phyloP scores from a whole-genome alignment of 345 rosid species.

The Hibiscus syriacus region DNA sequence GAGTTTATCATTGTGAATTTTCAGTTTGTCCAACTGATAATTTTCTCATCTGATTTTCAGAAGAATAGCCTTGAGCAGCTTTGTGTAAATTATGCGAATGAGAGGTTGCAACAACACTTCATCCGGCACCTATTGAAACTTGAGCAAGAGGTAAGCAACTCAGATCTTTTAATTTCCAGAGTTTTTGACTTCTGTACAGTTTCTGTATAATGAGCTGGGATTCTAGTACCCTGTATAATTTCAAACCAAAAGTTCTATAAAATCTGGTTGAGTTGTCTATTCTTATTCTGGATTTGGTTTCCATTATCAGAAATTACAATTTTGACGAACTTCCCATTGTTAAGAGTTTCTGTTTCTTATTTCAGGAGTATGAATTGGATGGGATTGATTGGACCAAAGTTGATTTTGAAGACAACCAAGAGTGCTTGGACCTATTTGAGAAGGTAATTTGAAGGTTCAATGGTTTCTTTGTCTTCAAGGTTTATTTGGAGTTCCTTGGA shows the following conservation, averaged over 20 bases:
- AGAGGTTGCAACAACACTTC: too few relatives aligned
- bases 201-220: not conserved
- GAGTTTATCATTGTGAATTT: constrained; percentile 2
- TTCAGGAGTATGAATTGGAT: too few relatives aligned
- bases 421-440: constrained; percentile 81
- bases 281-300: constrained; percentile 2
- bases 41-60: constrained; percentile 39
- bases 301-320: not conserved
- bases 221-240: not conserved
- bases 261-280: not conserved
- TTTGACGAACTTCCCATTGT: constrained; percentile 1
- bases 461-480: not conserved
- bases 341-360: constrained; percentile 5
- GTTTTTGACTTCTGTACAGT: not conserved
- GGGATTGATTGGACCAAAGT: too few relatives aligned
- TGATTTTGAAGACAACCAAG: too few relatives aligned
- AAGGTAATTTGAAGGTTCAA: constrained; percentile 37
- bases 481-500: not conserved
- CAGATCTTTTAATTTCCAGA: too few relatives aligned
- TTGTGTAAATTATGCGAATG: too few relatives aligned
- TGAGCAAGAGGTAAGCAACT: too few relatives aligned
- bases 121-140: too few relatives aligned
- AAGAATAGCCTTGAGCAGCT: too few relatives aligned
- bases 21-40: constrained; percentile 13
- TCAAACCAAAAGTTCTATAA: not conserved